Evolutionary conservation across 2,329 filamentous ascomycete species (phyloP), one percentile per base, ranked within the genome.

Genomic region (Neonectria hederae): DNA sequence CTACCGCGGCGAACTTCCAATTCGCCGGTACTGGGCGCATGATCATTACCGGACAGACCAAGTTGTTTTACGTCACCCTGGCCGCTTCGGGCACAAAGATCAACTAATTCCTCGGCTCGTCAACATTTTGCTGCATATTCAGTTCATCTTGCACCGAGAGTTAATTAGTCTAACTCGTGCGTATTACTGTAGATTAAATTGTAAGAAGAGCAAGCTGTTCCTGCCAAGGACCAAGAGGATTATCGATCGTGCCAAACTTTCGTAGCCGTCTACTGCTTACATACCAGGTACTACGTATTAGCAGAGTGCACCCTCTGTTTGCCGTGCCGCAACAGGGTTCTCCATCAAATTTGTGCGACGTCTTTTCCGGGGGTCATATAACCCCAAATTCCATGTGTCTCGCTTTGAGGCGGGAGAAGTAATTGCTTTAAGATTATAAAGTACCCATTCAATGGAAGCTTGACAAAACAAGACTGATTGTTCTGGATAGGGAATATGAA

Each of bases 1-100:
- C 79, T 35, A 78, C 76, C 4, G 76, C 74, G 1, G 81, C 81
- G 13, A 84, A 84, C 73, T 84, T 84, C 63, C 80, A 81, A 65
- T 83, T 84, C 58, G 81, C 77, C 5, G 76, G 78, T 2, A 56
- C 74, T 0, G 78, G 79, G 3, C 71, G 75, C 0, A 75, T 80
- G 76, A 62, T 80, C 3, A 78, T 80, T 14, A 74, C 70, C 49
- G 77, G 76, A 5, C 71, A 76, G 61, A 80, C 77, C 2, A 75
- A 76, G 28, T 45, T 80, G 24, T 80, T 75, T 40, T 78, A 78
- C 51, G 76, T 71, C 7, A 73, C 68, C 2, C 40, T 73, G 8
- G 68, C 66, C 8, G 71, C 69, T n/a, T 68, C 64, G 2, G 71
- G 71, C 4, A 56, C 48, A 1, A 42, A 65, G 1, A 8, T 73